Evolutionary conservation across 108 stramenopile genomes (phyloP).

Genomic region (Epithemia pelagica): DNA sequence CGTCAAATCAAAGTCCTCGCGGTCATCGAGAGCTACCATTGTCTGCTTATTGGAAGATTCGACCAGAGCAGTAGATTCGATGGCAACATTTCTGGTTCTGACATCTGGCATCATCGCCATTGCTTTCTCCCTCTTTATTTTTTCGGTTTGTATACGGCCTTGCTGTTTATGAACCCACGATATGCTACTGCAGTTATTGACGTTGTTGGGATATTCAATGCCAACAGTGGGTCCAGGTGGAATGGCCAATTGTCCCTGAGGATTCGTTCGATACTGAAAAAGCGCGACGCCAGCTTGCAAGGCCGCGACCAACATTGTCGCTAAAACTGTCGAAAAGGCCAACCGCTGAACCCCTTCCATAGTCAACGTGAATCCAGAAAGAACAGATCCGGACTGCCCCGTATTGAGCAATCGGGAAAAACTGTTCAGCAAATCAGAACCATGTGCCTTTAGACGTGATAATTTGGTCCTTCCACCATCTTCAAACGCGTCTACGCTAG

Average conservation of each 20-base stretch:
- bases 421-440: no score
- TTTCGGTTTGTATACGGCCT: no score
- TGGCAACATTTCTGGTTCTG: no score
- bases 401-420: no score
- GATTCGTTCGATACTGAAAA: slow-evolving; percentile 58
- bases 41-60: not conserved
- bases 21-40: not conserved
- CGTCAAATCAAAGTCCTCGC: slow-evolving; percentile 2
- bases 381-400: no score
- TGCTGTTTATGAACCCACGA: not conserved
- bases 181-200: not conserved
- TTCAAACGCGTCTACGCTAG: no score
- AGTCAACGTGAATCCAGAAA: no score
- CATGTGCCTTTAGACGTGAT: no score
- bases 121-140: no score
- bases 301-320: slow-evolving; percentile 35
- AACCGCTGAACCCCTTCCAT: slow-evolving; percentile 9
- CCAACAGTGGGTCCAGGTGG: slow-evolving; percentile 55
- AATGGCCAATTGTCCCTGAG: slow-evolving; percentile 37
- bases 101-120: no score
- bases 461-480: no score
- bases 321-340: slow-evolving; percentile 34
- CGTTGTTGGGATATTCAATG: slow-evolving; percentile 17
- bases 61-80: not conserved
- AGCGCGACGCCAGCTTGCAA: slow-evolving; percentile 48